phyloP scores from a whole-genome alignment of 2,329 filamentous ascomycete species.

The Neonectria faginata region DNA sequence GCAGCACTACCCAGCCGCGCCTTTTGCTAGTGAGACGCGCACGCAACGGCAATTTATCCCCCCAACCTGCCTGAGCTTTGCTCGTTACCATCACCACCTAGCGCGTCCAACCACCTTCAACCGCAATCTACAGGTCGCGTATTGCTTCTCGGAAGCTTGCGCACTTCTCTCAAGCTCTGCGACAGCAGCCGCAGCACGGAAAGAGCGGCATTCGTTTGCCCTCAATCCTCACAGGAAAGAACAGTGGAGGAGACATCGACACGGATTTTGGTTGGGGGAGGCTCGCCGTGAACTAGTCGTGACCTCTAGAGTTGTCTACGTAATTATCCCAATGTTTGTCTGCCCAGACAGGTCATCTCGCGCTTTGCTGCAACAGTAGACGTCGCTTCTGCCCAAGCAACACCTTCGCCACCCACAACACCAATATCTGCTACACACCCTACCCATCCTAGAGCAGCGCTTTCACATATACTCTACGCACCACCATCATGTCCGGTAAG shows the following conservation, averaged over 20 bases:
- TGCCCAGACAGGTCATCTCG: slow-evolving; percentile 43
- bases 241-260: slow-evolving; percentile 41
- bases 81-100: slow-evolving; percentile 17
- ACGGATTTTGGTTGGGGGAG: slow-evolving; percentile 41
- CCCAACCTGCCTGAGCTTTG: slow-evolving; percentile 22
- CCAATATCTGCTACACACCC: slow-evolving; percentile 19
- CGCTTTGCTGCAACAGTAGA: slow-evolving; percentile 48
- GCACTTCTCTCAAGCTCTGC: slow-evolving; percentile 14
- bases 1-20: slow-evolving; percentile 8
- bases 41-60: slow-evolving; percentile 27
- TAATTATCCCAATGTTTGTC: slow-evolving; percentile 49
- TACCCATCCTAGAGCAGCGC: slow-evolving; percentile 23
- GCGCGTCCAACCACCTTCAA: slow-evolving; percentile 16
- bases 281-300: slow-evolving; percentile 50
- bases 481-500: slow-evolving; percentile 53
- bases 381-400: slow-evolving; percentile 35
- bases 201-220: slow-evolving; percentile 4
- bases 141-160: slow-evolving; percentile 11
- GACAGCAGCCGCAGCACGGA: slow-evolving; percentile 21
- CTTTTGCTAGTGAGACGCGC: slow-evolving; percentile 13
- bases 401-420: slow-evolving; percentile 27
- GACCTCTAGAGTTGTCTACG: slow-evolving; percentile 49
- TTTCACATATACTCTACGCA: slow-evolving; percentile 29
- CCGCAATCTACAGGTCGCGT: slow-evolving; percentile 14
- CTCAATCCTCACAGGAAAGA: slow-evolving; percentile 35